A percentile compares a stretch with the other conserved stretches of the same genome.
These are phyloP conservation scores for Claviceps arundinis DNA, from an alignment of 2,329 filamentous ascomycete species.

Conservation along the genomic window DNA sequence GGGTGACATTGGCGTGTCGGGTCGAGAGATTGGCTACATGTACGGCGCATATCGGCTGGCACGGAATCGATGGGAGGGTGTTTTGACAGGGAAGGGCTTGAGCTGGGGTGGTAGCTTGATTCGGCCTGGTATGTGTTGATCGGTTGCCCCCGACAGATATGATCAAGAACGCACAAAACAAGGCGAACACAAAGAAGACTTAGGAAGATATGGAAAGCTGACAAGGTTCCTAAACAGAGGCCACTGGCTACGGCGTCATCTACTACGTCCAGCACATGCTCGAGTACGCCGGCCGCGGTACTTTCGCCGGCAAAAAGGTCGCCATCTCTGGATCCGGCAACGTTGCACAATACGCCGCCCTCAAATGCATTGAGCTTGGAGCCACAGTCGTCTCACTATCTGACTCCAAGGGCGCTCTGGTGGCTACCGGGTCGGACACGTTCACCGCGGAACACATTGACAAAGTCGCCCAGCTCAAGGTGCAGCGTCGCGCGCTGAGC, in stretches of 20 bases:
- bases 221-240: slow-evolving; percentile 40
- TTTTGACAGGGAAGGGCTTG: slow-evolving; percentile 89
- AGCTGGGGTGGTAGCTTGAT: slow-evolving; percentile 90
- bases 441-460: slow-evolving; percentile 72
- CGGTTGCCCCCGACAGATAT: neutral
- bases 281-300: slow-evolving; percentile 72
- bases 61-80: slow-evolving; percentile 86
- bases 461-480: slow-evolving; percentile 73
- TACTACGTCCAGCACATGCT: slow-evolving; percentile 98
- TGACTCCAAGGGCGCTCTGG: slow-evolving; percentile 75
- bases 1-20: slow-evolving; percentile 88
- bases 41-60: slow-evolving; percentile 88
- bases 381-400: slow-evolving; percentile 85
- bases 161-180: neutral
- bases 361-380: slow-evolving; percentile 93
- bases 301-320: slow-evolving; percentile 81
- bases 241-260: slow-evolving; percentile 89
- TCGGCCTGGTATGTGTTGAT: slow-evolving; percentile 44
- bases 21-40: slow-evolving; percentile 85
- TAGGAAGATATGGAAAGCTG: neutral
- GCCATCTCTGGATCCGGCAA: slow-evolving; percentile 95
- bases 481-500: slow-evolving; percentile 70
- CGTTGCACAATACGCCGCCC: slow-evolving; percentile 92
- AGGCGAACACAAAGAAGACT: too few relatives aligned
- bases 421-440: slow-evolving; percentile 51